A percentile compares a stretch with the other conserved stretches of the same genome.
phyloP scores from a whole-genome alignment of 2,329 filamentous ascomycete species.

The Fusarium pilosicola region DNA sequence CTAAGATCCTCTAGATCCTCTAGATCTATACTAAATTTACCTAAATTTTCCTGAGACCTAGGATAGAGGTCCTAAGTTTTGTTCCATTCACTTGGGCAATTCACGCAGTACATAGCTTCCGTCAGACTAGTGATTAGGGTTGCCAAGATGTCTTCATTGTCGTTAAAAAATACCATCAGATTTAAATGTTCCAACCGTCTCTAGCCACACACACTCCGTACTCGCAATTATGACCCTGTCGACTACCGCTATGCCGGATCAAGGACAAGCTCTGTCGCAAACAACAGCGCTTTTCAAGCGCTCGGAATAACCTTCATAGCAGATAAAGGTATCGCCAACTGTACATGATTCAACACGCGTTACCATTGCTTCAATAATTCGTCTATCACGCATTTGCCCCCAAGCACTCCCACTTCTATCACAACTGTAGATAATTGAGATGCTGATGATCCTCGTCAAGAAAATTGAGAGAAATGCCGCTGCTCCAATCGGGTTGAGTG shows the following conservation, averaged over 20 bases:
- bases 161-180: accelerated
- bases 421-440: background rate
- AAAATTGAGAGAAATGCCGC: background rate
- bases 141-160: too few relatives aligned
- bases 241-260: accelerated
- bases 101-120: background rate
- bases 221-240: background rate
- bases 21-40: too few relatives aligned
- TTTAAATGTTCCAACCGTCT: background rate
- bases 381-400: background rate
- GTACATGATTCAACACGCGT: too few relatives aligned
- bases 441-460: background rate
- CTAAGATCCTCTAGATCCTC: too few relatives aligned
- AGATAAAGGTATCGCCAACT: accelerated
- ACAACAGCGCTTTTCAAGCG: accelerated
- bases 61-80: too few relatives aligned
- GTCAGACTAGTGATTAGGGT: background rate
- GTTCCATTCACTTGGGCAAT: too few relatives aligned
- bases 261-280: background rate
- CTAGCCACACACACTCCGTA: accelerated
- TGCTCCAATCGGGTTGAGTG: background rate
- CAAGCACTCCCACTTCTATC: background rate
- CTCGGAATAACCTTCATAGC: too few relatives aligned
- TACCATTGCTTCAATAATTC: background rate
- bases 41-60: too few relatives aligned